phyloP scores from a whole-genome alignment of 768 basidiomycete genomes.

The Galerina marginata region DNA sequence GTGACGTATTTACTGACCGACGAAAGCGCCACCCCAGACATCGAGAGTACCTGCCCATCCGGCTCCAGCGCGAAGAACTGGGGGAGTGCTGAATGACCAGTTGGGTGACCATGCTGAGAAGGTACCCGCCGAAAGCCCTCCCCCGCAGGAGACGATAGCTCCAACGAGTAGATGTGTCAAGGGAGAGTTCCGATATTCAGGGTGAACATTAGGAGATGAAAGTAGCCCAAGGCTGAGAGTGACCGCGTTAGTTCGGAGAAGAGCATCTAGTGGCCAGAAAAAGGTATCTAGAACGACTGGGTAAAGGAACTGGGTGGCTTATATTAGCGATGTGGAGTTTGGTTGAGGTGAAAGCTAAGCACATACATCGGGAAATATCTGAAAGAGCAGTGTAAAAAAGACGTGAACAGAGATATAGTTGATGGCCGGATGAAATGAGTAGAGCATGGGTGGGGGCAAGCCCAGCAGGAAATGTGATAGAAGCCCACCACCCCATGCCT shows the following conservation, averaged over 20 bases:
- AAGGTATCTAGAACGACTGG: slow-evolving; percentile 44
- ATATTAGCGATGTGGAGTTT: slow-evolving; percentile 1
- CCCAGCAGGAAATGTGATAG: slow-evolving; percentile 48
- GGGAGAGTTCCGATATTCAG: slow-evolving; percentile 41
- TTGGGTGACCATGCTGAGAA: slow-evolving; percentile 46
- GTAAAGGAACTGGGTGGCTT: slow-evolving; percentile 31
- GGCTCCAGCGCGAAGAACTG: slow-evolving; percentile 45
- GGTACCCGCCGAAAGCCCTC: slow-evolving; percentile 49
- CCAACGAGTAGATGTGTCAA: slow-evolving; percentile 55
- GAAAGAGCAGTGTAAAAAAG: slow-evolving; percentile 46
- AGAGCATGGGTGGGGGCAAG: slow-evolving; percentile 52
- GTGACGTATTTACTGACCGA: slow-evolving; percentile 31
- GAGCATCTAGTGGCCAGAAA: slow-evolving; percentile 56
- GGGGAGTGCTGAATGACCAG: slow-evolving; percentile 54
- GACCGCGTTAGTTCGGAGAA: slow-evolving; percentile 50
- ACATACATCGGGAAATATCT: slow-evolving; percentile 43
- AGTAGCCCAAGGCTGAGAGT: slow-evolving; percentile 41
- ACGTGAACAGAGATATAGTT: slow-evolving; percentile 56
- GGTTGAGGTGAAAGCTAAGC: not conserved
- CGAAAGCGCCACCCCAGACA: slow-evolving; percentile 56
- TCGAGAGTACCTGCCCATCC: slow-evolving; percentile 49
- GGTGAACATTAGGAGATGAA: slow-evolving; percentile 35
- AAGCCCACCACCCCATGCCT: slow-evolving; percentile 57
- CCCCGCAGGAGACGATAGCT: slow-evolving; percentile 51
- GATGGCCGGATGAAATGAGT: slow-evolving; percentile 48